Percentiles rank a stretch among this genome's conserved stretches.
Evolutionary conservation across 2,329 filamentous ascomycete species (phyloP).

Genomic region (Grosmannia clavigera): DNA sequence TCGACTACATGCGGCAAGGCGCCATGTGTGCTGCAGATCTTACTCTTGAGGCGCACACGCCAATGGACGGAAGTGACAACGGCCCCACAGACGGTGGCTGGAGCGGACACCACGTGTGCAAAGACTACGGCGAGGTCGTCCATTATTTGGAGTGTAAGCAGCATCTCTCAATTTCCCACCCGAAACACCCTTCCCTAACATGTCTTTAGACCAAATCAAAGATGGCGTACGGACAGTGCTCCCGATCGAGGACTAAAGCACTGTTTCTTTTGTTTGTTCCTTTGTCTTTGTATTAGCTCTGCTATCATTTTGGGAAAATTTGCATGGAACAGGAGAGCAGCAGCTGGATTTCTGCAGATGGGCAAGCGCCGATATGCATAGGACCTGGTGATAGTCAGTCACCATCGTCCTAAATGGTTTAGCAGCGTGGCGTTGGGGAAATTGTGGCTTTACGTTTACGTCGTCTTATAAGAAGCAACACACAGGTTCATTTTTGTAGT

Average conservation of each 20-base stretch:
- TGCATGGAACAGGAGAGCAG: neutral
- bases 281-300: neutral
- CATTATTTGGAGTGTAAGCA: conserved; percentile 22
- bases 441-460: neutral
- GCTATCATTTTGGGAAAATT: neutral
- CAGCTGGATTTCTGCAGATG: neutral
- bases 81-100: conserved; percentile 25
- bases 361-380: neutral
- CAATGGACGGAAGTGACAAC: conserved; percentile 25
- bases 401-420: neutral
- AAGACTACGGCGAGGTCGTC: conserved; percentile 23
- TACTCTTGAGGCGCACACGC: conserved; percentile 23
- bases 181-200: neutral
- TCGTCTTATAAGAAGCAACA: neutral
- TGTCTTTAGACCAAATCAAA: conserved; percentile 11
- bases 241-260: conserved; percentile 13
- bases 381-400: neutral
- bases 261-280: neutral
- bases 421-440: neutral
- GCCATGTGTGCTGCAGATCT: conserved; percentile 27
- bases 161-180: neutral
- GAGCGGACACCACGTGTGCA: conserved; percentile 28
- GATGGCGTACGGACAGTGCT: conserved; percentile 15
- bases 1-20: conserved; percentile 28
- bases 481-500: neutral